phyloP scores from a whole-genome alignment of 164 flowering plant genomes.

The Kalanchoe fedtschenkoi region DNA sequence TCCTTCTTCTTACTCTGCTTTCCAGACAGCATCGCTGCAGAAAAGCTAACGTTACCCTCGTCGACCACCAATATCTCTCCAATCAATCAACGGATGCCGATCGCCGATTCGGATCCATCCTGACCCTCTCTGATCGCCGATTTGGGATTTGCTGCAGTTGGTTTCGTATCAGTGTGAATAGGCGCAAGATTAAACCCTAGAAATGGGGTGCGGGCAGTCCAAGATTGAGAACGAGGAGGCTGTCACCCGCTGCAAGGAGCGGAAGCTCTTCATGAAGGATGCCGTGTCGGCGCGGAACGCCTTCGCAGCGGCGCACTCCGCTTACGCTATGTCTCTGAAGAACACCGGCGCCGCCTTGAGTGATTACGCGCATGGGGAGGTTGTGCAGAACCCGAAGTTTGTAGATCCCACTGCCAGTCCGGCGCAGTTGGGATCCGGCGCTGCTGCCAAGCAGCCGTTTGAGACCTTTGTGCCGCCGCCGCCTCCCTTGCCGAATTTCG shows the following conservation, averaged over 20 bases:
- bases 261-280: slow-evolving; percentile 53
- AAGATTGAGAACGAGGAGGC: slow-evolving; percentile 87
- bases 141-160: neutral
- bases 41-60: neutral
- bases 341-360: slow-evolving; percentile 75
- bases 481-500: slow-evolving; percentile 12
- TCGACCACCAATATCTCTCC: neutral
- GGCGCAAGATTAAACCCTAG: neutral
- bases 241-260: slow-evolving; percentile 64
- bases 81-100: neutral
- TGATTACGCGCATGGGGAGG: slow-evolving; percentile 62
- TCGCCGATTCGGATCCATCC: neutral
- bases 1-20: neutral
- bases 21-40: neutral
- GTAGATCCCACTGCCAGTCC: slow-evolving; percentile 12
- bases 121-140: neutral
- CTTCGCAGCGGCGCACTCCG: slow-evolving; percentile 59
- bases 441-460: neutral
- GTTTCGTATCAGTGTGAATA: too few relatives aligned
- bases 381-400: slow-evolving; percentile 9
- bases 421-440: neutral
- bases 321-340: slow-evolving; percentile 43
- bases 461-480: slow-evolving; percentile 12
- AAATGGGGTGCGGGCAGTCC: slow-evolving; percentile 85
- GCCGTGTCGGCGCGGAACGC: slow-evolving; percentile 58